A percentile compares a stretch with the other conserved stretches of the same genome.
Conservation (phyloP, 2,329 filamentous ascomycete species). For the Penicillium sp. region DNA sequence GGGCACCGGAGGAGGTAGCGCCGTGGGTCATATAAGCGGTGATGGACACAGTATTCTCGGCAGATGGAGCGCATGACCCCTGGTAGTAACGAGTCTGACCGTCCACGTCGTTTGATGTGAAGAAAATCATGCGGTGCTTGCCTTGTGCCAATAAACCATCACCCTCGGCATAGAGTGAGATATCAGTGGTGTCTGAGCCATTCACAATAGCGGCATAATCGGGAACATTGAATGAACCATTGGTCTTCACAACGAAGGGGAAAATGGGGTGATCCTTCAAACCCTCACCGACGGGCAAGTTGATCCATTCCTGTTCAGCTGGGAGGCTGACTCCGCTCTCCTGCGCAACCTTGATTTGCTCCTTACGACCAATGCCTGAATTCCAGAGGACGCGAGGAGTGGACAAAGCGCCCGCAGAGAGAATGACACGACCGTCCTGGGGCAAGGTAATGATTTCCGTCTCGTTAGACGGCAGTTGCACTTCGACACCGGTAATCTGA, state of each 20-base stretch:
- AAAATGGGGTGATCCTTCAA: slow-evolving; percentile 46
- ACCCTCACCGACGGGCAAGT: slow-evolving; percentile 53
- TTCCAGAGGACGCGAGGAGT: slow-evolving; percentile 68
- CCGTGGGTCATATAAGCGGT: slow-evolving; percentile 30
- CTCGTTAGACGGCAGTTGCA: slow-evolving; percentile 19
- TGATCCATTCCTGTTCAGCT: slow-evolving; percentile 48
- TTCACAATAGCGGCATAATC: slow-evolving; percentile 19
- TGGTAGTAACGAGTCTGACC: slow-evolving; percentile 27
- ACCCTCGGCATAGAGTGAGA: slow-evolving; percentile 23
- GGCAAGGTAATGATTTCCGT: slow-evolving; percentile 66
- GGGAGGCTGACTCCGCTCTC: slow-evolving; percentile 45
- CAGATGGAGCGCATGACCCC: slow-evolving; percentile 19
- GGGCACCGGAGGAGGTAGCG: slow-evolving; percentile 23
- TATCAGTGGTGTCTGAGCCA: slow-evolving; percentile 20
- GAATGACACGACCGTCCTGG: slow-evolving; percentile 63
- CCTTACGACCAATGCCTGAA: slow-evolving; percentile 66
- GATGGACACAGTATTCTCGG: slow-evolving; percentile 13
- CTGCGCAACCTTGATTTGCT: slow-evolving; percentile 48
- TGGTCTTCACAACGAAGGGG: slow-evolving; percentile 18
- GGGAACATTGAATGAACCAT: slow-evolving; percentile 18
- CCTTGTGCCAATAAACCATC: slow-evolving; percentile 20
- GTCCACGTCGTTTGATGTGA: slow-evolving; percentile 27
- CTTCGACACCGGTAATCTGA: slow-evolving; percentile 57
- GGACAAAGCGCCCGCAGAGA: slow-evolving; percentile 68
- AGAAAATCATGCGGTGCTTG: slow-evolving; percentile 27